These are phyloP conservation scores for Luvunga scandens DNA, from an alignment of 345 rosid genomes.

Conservation along the genomic window DNA sequence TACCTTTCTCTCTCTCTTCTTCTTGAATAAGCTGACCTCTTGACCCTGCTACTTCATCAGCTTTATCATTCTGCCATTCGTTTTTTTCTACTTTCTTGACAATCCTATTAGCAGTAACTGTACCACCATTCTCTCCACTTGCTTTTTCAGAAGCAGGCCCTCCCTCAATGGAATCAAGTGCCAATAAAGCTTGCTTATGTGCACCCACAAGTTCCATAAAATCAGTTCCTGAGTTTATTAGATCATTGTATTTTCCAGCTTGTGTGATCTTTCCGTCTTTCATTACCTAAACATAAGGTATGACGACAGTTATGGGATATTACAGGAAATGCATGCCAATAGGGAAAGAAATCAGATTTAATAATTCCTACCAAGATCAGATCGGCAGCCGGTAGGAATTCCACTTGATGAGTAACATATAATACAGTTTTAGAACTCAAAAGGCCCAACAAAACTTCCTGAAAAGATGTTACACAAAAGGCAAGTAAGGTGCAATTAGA, in stretches of 20 bases:
- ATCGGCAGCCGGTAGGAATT: slow-evolving; percentile 75
- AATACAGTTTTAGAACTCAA: slow-evolving; percentile 59
- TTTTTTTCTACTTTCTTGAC: slow-evolving; percentile 22
- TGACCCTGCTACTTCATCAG: slow-evolving; percentile 27
- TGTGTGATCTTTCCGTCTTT: slow-evolving; percentile 74
- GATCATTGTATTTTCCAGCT: slow-evolving; percentile 65
- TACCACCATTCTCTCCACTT: slow-evolving; percentile 21
- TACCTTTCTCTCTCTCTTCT: slow-evolving; percentile 85
- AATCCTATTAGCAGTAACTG: background rate
- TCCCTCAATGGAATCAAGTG: slow-evolving; percentile 36
- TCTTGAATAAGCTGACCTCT: slow-evolving; percentile 74
- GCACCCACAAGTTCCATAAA: slow-evolving; percentile 70
- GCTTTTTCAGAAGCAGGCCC: slow-evolving; percentile 20
- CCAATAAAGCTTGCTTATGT: slow-evolving; percentile 54
- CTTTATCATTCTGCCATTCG: slow-evolving; percentile 20
- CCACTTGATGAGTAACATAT: slow-evolving; percentile 87
- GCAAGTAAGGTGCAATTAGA: background rate
- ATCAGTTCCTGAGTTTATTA: slow-evolving; percentile 44
- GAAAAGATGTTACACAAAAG: background rate
- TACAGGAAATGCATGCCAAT: background rate
- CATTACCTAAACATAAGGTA: slow-evolving; percentile 52
- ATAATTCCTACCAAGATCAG: slow-evolving; percentile 57
- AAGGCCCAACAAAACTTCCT: slow-evolving; percentile 64
- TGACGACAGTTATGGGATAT: background rate
- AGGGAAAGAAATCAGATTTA: background rate